Evolutionary conservation across 768 basidiomycete species (phyloP), one percentile per base, ranked within the genome.

Genomic region (Lactifluus pinguis): DNA sequence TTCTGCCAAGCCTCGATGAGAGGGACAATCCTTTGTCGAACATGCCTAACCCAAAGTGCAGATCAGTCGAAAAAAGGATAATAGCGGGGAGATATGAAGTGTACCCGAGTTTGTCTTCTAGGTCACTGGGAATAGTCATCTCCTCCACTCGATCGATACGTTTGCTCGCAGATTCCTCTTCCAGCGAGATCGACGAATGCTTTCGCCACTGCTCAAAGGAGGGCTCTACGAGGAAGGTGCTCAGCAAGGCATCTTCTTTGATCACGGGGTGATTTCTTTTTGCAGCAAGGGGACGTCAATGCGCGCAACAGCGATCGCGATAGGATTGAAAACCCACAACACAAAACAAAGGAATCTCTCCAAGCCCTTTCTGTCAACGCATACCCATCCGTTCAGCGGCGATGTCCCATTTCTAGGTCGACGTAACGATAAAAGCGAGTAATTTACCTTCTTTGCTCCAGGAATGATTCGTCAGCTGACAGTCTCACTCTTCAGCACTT

Each of bases 1-100:
- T 87, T 86, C 68, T 94, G 90, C 91, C 94, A 97, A 62, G 90
- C 86, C 61, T 92, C 92, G 60, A 98, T 88, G 44, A 95, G 76
- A 2, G 83, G 77, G 48, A 75, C 79, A n/a, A 95, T 74, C 71
- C 84, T 89, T 49, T 80, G 79, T 53, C 91, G 85, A n/a, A 94
- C 81, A 45, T 82, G 75, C 38, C 92, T 94, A 69, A 36, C 25
- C 38, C 38, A 14, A 39, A 19, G 9, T 15, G 29, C 1, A 25
- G 5, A 41, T 67, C 32, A 57, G 14, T 55, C 51, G 11, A 2
- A 42, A 30, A 30, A 25, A 51, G 2, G 17, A 21, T 11, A 13
- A 53, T 13, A 44, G 19, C 14, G 2, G 19, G 0, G n/a, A 14
- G 25, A 25, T 25, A 15, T 67, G n/a, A 9, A 13, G 66, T 69